These are phyloP conservation scores for Cyberlindnera nakhonratchasimensis DNA, from an alignment of 805 yeast genomes.

Conservation along the genomic window DNA sequence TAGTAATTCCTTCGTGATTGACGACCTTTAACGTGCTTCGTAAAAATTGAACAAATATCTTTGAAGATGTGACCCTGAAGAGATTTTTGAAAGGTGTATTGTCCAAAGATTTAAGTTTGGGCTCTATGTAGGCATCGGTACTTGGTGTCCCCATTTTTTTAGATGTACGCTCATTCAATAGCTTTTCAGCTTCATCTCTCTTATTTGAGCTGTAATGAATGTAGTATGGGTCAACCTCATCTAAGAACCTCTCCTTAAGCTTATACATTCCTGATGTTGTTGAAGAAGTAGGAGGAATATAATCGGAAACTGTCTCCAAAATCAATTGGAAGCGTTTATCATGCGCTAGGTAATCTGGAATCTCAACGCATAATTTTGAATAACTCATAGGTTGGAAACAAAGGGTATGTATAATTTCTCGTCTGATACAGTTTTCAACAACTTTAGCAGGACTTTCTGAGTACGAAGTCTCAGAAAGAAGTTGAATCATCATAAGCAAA, in stretches of 20 bases:
- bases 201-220: conserved; percentile 73
- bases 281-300: conserved; percentile 55
- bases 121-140: conserved; percentile 55
- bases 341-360: conserved; percentile 72
- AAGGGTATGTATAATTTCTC: conserved; percentile 80
- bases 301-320: conserved; percentile 54
- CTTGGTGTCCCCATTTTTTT: conserved; percentile 36
- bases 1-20: conserved; percentile 32
- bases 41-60: conserved; percentile 51
- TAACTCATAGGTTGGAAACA: conserved; percentile 72
- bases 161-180: conserved; percentile 50
- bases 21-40: conserved; percentile 43
- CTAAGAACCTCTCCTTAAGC: conserved; percentile 53
- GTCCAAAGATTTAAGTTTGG: conserved; percentile 39
- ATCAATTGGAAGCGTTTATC: conserved; percentile 72
- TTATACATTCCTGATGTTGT: conserved; percentile 63
- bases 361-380: conserved; percentile 59
- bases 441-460: conserved; percentile 49
- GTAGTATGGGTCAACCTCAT: conserved; percentile 75
- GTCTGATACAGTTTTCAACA: conserved; percentile 47
- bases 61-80: conserved; percentile 50
- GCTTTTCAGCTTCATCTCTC: conserved; percentile 76
- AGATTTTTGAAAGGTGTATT: conserved; percentile 40
- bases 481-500: conserved; percentile 58
- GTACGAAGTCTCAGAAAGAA: conserved; percentile 65